Percentiles rank a stretch among this genome's conserved stretches.
Evolutionary conservation across 306 rosid genomes (phyloP).

Genomic region (Calophaca sinica): DNA sequence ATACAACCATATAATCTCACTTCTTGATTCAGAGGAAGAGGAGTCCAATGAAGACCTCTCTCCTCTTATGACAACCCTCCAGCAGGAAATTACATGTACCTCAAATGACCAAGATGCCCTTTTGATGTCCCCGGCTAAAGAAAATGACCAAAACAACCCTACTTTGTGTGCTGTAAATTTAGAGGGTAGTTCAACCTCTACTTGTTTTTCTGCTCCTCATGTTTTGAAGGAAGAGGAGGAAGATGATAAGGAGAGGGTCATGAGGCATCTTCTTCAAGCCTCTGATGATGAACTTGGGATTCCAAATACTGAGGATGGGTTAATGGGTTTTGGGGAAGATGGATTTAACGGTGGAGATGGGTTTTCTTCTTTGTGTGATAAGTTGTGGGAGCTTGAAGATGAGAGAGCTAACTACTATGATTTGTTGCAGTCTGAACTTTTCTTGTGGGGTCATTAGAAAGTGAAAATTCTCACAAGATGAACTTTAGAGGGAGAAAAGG

Average conservation of each 20-base stretch:
- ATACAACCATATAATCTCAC: constrained; percentile 67
- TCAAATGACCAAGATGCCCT: constrained; percentile 25
- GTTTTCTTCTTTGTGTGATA: constrained; percentile 53
- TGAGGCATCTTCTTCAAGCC: constrained; percentile 85
- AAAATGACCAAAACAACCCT: constrained; percentile 32
- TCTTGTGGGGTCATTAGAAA: constrained; percentile 48
- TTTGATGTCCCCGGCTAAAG: not conserved
- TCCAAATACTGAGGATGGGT: constrained; percentile 54
- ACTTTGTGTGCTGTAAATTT: not conserved
- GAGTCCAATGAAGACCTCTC: constrained; percentile 67
- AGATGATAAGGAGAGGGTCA: constrained; percentile 63
- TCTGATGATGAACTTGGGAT: constrained; percentile 95
- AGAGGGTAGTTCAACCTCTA: constrained; percentile 37
- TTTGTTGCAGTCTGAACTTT: constrained; percentile 80
- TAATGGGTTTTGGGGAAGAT: constrained; percentile 17
- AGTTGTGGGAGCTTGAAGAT: constrained; percentile 87
- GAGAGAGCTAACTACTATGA: constrained; percentile 79
- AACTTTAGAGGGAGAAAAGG: not conserved
- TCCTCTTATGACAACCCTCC: constrained; percentile 69
- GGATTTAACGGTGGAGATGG: constrained; percentile 48
- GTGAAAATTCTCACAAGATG: not conserved
- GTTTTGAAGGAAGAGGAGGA: constrained; percentile 53
- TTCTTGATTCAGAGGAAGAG: constrained; percentile 80
- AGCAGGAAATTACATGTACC: constrained; percentile 62
- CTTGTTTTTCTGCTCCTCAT: constrained; percentile 7